Conservation (phyloP, 2,329 filamentous ascomycete species). For the Xylaria sp. region DNA sequence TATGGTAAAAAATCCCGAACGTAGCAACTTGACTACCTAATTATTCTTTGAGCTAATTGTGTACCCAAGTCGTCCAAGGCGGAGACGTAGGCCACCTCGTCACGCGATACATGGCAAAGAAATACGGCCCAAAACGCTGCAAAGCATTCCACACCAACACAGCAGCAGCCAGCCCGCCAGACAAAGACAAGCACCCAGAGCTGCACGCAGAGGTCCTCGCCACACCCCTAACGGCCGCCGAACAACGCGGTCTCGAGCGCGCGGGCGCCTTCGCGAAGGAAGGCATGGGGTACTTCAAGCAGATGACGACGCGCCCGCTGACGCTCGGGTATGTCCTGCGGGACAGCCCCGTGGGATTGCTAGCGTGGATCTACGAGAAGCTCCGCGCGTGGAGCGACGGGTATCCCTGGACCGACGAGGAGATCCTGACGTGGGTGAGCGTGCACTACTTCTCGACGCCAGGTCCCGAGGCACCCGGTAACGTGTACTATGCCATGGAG, state of each 20-base stretch:
- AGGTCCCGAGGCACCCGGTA: constrained; percentile 11
- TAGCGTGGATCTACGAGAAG: constrained; percentile 32
- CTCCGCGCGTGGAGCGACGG: constrained; percentile 22
- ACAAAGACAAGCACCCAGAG: background rate
- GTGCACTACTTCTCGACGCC: constrained; percentile 11
- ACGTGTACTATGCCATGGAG: constrained; percentile 29
- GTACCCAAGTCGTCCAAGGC: constrained; percentile 22
- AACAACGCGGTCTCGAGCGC: constrained; percentile 12
- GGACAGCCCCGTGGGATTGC: constrained; percentile 28
- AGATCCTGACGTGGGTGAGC: constrained; percentile 26
- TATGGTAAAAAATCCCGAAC: background rate
- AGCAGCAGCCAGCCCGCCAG: background rate
- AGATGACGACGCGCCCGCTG: constrained; percentile 10
- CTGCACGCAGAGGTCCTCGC: constrained; percentile 6
- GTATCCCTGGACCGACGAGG: constrained; percentile 30
- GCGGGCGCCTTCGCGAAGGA: background rate
- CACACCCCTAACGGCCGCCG: constrained; percentile 7
- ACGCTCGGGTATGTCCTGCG: constrained; percentile 21
- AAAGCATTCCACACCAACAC: constrained; percentile 29
- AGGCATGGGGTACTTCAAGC: constrained; percentile 21
- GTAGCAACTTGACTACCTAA: background rate
- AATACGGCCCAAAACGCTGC: constrained; percentile 20
- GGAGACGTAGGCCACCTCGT: constrained; percentile 24
- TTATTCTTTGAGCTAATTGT: background rate
- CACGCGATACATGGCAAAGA: constrained; percentile 10